Evolutionary conservation across 1,284 basidiomycete species (phyloP), one percentile per base, ranked within the genome.

Genomic region (Irpex rosettiformis): DNA sequence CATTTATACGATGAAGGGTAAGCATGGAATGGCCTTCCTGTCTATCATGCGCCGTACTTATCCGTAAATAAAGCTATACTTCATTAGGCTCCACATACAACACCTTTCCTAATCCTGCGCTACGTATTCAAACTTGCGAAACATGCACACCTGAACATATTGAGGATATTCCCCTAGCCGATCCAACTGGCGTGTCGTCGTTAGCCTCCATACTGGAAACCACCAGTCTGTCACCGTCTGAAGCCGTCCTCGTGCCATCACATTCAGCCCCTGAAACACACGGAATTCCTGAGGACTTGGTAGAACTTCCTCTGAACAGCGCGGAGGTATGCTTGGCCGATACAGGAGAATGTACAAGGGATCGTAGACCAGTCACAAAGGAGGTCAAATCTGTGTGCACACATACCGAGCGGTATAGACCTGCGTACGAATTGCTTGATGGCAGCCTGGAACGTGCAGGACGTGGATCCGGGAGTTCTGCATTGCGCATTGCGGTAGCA

Each of bases 41-140:
- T 37, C 33, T 37, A 11, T 16, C 10, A 16, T 37, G 33, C 33
- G 16, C 16, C n/a, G n/a, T 37, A 37, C 11, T 16, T 37, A 8
- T 11, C 16, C 16, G 16, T 11, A 37, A 8, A 37, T 37, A 8
- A 62, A 96, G 94, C 29, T 99, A 97, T 73, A 99, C 97, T 0
- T 97, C 94, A 2, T 82, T 99, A 13, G 96, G 97, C 22, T 97
- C 94, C 16, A 96, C 92, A 1, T 93, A 86, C 74, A 98, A 98
- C 74, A 98, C 97, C 0, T 88, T 88, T 66, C 94, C 87, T 0
- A 99, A 99, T 67, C 96, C 96, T 0, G 82, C 90, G 0, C 81
- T 97, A 4, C 77, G 80, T 24, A 74, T 85, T 58, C 68, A 65
- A 54, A 30, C 55, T 1, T 69, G 67, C 62, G 58, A 56, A 52